phyloP scores from a whole-genome alignment of 2,329 filamentous ascomycete genomes.

The Pestalotiopsis sp. region DNA sequence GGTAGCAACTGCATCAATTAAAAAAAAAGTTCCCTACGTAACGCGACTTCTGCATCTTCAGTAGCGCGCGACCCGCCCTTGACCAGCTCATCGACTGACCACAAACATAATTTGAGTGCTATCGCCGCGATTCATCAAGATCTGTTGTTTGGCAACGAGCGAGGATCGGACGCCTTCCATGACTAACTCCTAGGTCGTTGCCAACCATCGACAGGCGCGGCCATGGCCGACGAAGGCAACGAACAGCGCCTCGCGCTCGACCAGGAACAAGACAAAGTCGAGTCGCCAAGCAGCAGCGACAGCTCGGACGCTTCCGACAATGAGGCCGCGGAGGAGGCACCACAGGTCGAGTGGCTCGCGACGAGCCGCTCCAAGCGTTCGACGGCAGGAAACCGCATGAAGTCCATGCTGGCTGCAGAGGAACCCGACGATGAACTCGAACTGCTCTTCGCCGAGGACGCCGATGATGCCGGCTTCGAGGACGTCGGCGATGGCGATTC shows the following conservation, averaged over 20 bases:
- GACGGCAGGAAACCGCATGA: conserved; percentile 84
- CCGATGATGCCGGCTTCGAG: conserved; percentile 69
- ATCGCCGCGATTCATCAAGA: neutral
- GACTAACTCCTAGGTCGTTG: neutral
- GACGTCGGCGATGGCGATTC: conserved; percentile 69
- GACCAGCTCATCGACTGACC: neutral
- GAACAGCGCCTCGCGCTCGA: conserved; percentile 41
- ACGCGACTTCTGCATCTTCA: neutral
- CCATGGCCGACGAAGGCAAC: conserved; percentile 43
- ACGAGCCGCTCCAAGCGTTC: conserved; percentile 75
- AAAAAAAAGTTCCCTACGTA: conserved; percentile 1
- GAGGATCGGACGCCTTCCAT: neutral
- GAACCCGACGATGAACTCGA: conserved; percentile 71
- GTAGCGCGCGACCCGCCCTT: neutral
- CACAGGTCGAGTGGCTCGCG: conserved; percentile 67
- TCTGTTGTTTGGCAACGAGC: neutral
- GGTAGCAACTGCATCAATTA: neutral
- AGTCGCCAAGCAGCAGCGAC: conserved; percentile 38
- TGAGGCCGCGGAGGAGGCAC: conserved; percentile 25
- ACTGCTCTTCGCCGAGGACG: conserved; percentile 75
- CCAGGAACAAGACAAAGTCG: conserved; percentile 32
- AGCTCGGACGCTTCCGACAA: conserved; percentile 31
- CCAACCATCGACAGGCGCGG: neutral
- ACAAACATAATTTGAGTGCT: neutral
- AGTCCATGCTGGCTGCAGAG: conserved; percentile 75